phyloP scores from a whole-genome alignment of 768 basidiomycete species.

The Fomitopsis serialis region DNA sequence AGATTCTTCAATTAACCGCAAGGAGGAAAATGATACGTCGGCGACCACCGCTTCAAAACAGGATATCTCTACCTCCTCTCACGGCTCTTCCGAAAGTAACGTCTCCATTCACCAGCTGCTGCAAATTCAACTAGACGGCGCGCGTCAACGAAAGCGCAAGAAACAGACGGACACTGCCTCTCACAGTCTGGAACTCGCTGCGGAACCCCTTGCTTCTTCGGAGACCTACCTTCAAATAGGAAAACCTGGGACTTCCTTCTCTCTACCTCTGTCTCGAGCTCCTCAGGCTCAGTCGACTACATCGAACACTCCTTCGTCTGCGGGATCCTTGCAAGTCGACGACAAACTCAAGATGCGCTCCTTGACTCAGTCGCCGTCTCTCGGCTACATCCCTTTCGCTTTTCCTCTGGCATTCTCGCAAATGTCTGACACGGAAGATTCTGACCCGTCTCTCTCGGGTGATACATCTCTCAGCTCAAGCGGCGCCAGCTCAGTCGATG shows the following conservation, averaged over 20 bases:
- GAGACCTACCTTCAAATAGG: background rate
- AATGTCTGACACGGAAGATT: background rate
- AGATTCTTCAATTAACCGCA: background rate
- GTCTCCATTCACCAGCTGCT: background rate
- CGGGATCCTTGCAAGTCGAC: background rate
- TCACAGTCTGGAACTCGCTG: background rate
- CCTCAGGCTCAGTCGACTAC: background rate
- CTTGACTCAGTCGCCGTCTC: slow-evolving; percentile 2
- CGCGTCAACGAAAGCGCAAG: too few relatives aligned
- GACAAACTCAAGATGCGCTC: background rate
- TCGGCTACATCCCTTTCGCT: slow-evolving; percentile 4
- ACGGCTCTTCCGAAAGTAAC: background rate
- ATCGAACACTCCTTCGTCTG: background rate
- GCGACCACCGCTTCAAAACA: background rate
- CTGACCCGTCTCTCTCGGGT: background rate
- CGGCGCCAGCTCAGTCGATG: background rate
- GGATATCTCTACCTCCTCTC: background rate
- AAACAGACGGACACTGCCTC: too few relatives aligned
- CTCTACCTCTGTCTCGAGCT: slow-evolving; percentile 3
- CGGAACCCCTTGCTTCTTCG: background rate
- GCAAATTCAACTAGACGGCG: background rate
- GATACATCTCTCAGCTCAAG: background rate
- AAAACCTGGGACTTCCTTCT: slow-evolving; percentile 8
- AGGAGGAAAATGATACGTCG: too few relatives aligned
- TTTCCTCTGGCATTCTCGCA: background rate